Evolutionary conservation across 2,329 filamentous ascomycete species (phyloP), one percentile per base, ranked within the genome.

Genomic region (Ramularia endophylla): DNA sequence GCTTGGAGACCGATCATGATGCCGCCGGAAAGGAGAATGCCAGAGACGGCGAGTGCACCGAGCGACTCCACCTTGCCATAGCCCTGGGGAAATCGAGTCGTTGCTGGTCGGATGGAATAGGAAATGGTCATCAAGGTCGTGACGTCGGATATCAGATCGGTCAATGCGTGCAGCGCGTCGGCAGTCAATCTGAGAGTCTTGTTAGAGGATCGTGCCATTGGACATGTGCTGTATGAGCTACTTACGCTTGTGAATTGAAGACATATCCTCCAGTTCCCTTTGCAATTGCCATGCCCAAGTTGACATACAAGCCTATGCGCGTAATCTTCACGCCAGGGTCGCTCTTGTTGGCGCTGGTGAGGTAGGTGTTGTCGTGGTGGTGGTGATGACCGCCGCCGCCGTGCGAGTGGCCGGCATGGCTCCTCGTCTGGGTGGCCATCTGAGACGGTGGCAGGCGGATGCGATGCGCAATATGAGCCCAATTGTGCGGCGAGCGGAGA

Each of bases 21-120:
- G 37, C 92, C 92, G 48, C 92, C 92, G 35, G 83, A 80, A 2
- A 98, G 76, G 55, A 98, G 73, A 68, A 98, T 85, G 49, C 88
- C 82, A 54, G 89, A 95, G 25, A 98, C 92, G 12, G 90, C 92
- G 44, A 98, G 70, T 16, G 88, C 92, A 15, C 92, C 92, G 60
- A 98, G 69, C 57, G 88, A 95, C 71, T 98, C 92, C n/a, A 98
- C 78, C 70, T 98, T 98, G 61, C 92, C 92, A 61, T 94, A 98
- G 2, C 92, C 92, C 56, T 81, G 80, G 2, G 92, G 92, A 61
- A 95, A 98, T 29, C 77, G 77, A 40, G 84, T 76, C 8, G 85
- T 87, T 0, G 92, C 88, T 5, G 87, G 83, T 56, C 85, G 87
- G 46, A 97, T 69, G 45, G 89, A 94, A 81, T 86, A 95, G 15